Conservation (phyloP, 1,284 basidiomycete genomes). For the Violaceomyces palustris region DNA sequence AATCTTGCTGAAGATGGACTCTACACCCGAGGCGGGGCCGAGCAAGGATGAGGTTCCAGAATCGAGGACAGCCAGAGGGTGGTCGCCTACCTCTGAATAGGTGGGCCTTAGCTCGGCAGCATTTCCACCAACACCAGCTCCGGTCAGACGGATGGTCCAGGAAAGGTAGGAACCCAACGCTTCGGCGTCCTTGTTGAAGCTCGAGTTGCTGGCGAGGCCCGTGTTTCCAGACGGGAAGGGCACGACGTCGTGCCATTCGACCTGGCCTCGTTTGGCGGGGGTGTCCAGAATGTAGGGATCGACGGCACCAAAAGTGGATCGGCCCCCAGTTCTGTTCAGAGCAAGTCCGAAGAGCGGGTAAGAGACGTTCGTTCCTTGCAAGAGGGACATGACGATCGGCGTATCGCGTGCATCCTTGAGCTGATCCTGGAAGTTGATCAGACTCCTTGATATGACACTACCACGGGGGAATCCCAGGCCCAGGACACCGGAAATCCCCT, state of each 20-base stretch:
- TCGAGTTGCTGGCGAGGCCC: conserved; percentile 6
- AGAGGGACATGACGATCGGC: conserved; percentile 12
- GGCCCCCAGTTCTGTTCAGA: conserved; percentile 6
- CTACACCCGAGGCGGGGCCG: conserved; percentile 74
- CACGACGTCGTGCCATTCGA: conserved; percentile 30
- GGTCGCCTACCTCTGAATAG: conserved; percentile 61
- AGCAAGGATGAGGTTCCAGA: conserved; percentile 73
- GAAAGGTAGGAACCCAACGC: conserved; percentile 61
- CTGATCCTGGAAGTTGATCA: conserved; percentile 6
- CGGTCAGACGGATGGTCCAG: conserved; percentile 68
- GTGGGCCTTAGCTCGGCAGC: conserved; percentile 62
- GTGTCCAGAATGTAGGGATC: conserved; percentile 11
- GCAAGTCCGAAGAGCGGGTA: conserved; percentile 29
- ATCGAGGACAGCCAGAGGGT: conserved; percentile 70
- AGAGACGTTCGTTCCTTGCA: conserved; percentile 9
- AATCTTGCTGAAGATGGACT: conserved; percentile 63
- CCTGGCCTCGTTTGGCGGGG: conserved; percentile 2
- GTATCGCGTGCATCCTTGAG: not conserved
- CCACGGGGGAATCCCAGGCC: conserved; percentile 54
- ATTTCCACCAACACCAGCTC: conserved; percentile 65
- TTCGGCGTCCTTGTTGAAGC: conserved; percentile 14
- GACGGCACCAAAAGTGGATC: conserved; percentile 21
- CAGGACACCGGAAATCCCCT: conserved; percentile 54
- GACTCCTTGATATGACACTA: conserved; percentile 12
- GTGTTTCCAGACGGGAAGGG: conserved; percentile 28